Base-by-base conservation (phyloP, 352 stramenopile genomes). In the Elongisporangium undulatum region DNA sequence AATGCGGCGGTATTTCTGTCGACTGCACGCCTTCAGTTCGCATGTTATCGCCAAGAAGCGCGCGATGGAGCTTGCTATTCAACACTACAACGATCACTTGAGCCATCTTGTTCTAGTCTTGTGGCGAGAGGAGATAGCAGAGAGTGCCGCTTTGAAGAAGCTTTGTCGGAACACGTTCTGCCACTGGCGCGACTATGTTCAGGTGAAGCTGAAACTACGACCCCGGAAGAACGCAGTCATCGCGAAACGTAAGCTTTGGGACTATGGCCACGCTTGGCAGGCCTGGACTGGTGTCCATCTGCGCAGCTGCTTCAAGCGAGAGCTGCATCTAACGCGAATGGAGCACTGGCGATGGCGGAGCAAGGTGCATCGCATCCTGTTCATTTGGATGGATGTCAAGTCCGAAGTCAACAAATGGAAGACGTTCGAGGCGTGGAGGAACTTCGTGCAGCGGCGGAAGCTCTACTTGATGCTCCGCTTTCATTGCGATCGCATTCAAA, bases 221-320 rank as follows among this genome's bases (percentile, higher is more conserved):
- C 81, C 81, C 16, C 69, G 72, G 12, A 75, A 76, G 41, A 53
- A 64, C 21, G 23, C 58, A 7, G 62, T 88, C 38, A 38, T 55
- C 6, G 22, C 49, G 10, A 48, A 38, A 6, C 54, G 66, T 20
- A 48, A 57, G 10, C 41, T 59, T 16, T 77, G 64, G 50, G 63
- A 69, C 4, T 64, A 61, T 9, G 26, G 58, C 0, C 68, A 74
- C 5, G 58, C 66, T 19, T 87, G 76, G 68, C 22, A 51, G 10
- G 71, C 62, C 9, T 91, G 82, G 82, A 68, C 79, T 16, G 56
- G 66, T 21, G 79, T 89, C 9, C 75, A 88, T 20, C 58, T 88
- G 12, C 71, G 79, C 15, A 77, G 75, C 20, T 74, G 64, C 29
- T 89, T 87, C 49, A 83, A 80, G 61, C 77, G 77, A 1, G 81